These are phyloP conservation scores for Vishniacozyma victoriae DNA, from an alignment of 768 basidiomycete genomes.

Conservation along the genomic window DNA sequence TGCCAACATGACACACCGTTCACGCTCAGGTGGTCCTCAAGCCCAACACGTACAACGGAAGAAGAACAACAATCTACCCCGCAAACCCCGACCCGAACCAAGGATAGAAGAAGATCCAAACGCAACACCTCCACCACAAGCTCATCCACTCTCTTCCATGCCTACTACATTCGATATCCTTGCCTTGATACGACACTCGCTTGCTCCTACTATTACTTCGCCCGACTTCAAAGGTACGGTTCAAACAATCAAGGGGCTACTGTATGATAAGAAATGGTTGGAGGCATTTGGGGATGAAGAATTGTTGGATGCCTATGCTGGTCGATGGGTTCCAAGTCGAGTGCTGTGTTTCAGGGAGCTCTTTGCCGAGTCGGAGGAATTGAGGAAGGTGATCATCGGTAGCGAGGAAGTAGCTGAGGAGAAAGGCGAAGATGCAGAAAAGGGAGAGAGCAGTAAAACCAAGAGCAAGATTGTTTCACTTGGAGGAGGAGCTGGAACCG, in stretches of 20 bases:
- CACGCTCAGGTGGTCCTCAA: conserved; percentile 33
- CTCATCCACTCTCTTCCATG: conserved; percentile 4
- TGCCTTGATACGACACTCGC: conserved; percentile 18
- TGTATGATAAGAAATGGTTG: conserved; percentile 44
- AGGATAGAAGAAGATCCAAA: too few relatives aligned
- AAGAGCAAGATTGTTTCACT: conserved; percentile 31
- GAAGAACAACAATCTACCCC: conserved; percentile 1
- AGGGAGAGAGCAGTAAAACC: conserved; percentile 3
- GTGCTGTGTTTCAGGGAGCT: conserved; percentile 42
- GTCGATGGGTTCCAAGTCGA: conserved; percentile 45
- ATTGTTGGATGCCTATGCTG: conserved; percentile 39
- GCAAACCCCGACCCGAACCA: conserved; percentile 19
- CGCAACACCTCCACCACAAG: conserved; percentile 13
- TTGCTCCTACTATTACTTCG: conserved; percentile 21
- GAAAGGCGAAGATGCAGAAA: conserved; percentile 4
- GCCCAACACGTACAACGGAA: conserved; percentile 10
- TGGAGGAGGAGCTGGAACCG: conserved; percentile 45
- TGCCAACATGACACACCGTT: conserved; percentile 31
- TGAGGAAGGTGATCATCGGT: conserved; percentile 1
- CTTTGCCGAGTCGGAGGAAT: conserved; percentile 10
- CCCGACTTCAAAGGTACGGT: conserved; percentile 23
- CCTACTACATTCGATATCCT: conserved; percentile 17
- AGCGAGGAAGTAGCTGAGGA: neutral
- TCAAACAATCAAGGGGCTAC: conserved; percentile 38
- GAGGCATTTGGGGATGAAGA: conserved; percentile 34